Base-by-base conservation (phyloP, 1,284 basidiomycete species). In the Tylopilus sp. region DNA sequence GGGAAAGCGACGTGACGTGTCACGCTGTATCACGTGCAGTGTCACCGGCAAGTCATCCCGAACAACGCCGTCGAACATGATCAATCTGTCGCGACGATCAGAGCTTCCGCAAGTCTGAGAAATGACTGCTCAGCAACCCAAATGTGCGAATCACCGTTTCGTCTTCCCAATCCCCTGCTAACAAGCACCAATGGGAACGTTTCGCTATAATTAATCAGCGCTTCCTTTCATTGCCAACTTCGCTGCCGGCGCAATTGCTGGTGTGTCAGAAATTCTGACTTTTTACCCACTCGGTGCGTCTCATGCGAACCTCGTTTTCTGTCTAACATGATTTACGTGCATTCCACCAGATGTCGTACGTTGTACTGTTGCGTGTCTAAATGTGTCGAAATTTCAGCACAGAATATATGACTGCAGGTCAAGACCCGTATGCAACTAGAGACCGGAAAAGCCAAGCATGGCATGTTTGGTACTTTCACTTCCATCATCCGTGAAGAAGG, bases 361-460 rank as follows among this genome's bases (percentile, higher is more conserved):
- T 71, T 16, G 34, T 21, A 19, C 40, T 19, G 34, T 16, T 44
- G 18, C 28, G 19, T 21, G 12, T 21, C 33, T 23, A 6, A 23
- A 5, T 48, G 49, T 53, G 2, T 58, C 36, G 51, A 52, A 49
- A 39, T 58, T 55, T 57, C 53, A 36, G 55, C 41, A 44, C 52
- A 60, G 40, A 36, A 43, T 40, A 26, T 44, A 51, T 55, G 33
- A 49, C 46, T 39, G 21, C 63, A 89, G 84, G 89, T 98, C 69
- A 99, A 99, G 76, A 99, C 96, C 11, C 89, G 96, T 29, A 95
- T 98, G 85, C 97, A 99, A 69, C 77, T 99, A 23, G 89, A 92
- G 68, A 89, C 85, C 6, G 89, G 88, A 15, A 92, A 90, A 69
- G 74, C 78, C 33, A 72, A 79, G 44, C 73, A 81, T 48, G 86